Conservation (phyloP, 2,329 filamentous ascomycete genomes). For the Xylaria sp. region DNA sequence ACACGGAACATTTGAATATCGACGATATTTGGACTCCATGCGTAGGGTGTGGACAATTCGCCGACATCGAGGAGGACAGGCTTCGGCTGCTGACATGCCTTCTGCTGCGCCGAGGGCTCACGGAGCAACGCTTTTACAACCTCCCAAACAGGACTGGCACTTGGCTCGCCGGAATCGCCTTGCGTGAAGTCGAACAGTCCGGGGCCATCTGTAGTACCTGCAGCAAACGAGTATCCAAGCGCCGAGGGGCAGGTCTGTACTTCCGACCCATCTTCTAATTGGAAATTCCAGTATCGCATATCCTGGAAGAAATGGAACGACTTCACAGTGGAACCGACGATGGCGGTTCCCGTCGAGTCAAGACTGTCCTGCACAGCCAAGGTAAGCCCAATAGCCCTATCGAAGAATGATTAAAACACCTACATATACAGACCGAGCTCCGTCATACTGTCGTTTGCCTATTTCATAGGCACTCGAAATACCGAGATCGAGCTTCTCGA, state of each 20-base stretch:
- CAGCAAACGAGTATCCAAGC: conserved; percentile 87
- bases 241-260: conserved; percentile 83
- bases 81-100: conserved; percentile 78
- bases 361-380: conserved; percentile 20
- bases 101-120: conserved; percentile 70
- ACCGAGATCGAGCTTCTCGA: conserved; percentile 69
- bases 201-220: conserved; percentile 86
- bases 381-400: neutral
- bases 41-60: conserved; percentile 74
- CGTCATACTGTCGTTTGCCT: conserved; percentile 68
- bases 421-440: conserved; percentile 57
- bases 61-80: conserved; percentile 87
- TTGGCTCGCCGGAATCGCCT: conserved; percentile 72
- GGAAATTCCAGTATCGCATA: conserved; percentile 75
- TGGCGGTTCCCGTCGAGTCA: conserved; percentile 47
- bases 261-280: conserved; percentile 71
- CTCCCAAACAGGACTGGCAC: conserved; percentile 77
- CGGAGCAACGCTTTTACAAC: conserved; percentile 74
- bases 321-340: conserved; percentile 70
- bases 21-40: conserved; percentile 87
- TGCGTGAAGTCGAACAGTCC: conserved; percentile 91
- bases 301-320: conserved; percentile 83
- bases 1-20: conserved; percentile 84
- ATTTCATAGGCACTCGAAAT: conserved; percentile 79
- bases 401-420: conserved; percentile 14